Base-by-base conservation (phyloP, 345 rosid genomes). In the Eucalyptus cladocalyx region DNA sequence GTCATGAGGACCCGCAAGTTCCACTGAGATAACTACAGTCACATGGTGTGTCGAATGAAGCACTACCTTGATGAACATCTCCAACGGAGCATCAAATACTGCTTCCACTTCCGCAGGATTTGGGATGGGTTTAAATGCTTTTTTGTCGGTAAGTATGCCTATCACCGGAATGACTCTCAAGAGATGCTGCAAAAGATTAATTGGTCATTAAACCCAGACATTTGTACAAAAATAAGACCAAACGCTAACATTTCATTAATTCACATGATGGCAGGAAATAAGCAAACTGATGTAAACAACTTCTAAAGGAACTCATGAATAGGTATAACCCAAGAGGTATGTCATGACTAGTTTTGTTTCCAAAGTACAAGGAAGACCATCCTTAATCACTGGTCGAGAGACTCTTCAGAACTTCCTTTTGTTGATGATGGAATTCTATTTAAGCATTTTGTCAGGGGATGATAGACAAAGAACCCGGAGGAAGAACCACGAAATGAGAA, bases 71-170 rank as follows among this genome's bases (percentile, higher is more conserved):
- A 97, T 93, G 89, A 97, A 97, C 97, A 97, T 96, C 93, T 95
- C 98, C 93, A 97, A 92, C n/a, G 98, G 99, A 90, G 93, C 98
- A 93, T 97, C 98, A 81, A 97, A 96, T 56, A 97, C 95, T 89
- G 93, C 95, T 88, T 97, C 99, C 32, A 97, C 99, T 95, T 97
- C 99, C 37, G 91, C 95, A 60, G 96, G 95, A 92, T 95, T 97
- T 90, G 97, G 98, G 49, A 69, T 72, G 8, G 99, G 96, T 87
- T 89, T 92, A 92, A 96, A 98, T 81, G 94, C 91, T 47, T 90
- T 92, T 89, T 81, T 92, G 90, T 95, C 93, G 7, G 62, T 88
- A 58, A 98, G 95, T 87, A 98, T 94, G 89, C 99, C 98, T 87
- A 98, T 92, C 76, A 98, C 97, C 53, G 99, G 99, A 89, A 95